A percentile compares a stretch with the other conserved stretches of the same genome.
These are phyloP conservation scores for Microstroma glucosiphilum DNA, from an alignment of 1,284 basidiomycete genomes.

Conservation along the genomic window DNA sequence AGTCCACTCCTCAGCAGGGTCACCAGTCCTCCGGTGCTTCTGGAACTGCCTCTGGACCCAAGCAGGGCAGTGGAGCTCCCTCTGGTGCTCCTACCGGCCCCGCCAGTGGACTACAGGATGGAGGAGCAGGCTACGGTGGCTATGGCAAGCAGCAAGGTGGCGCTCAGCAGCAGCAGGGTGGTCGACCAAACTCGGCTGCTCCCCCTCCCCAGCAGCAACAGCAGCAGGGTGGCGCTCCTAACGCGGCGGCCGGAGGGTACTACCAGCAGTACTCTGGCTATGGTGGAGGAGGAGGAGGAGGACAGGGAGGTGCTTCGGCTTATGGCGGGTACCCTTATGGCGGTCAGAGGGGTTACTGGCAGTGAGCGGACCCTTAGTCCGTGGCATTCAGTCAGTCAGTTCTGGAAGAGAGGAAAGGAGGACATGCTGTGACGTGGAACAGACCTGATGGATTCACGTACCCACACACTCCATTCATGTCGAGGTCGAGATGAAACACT, in stretches of 20 bases:
- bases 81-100: not conserved
- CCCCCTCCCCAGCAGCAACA: not conserved
- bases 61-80: not conserved
- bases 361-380: not conserved
- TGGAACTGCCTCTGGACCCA: too few relatives aligned
- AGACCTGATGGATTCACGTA: too few relatives aligned
- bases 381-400: too few relatives aligned
- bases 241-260: not conserved
- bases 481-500: too few relatives aligned
- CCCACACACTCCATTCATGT: too few relatives aligned
- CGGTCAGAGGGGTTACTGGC: not conserved
- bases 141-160: not conserved
- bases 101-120: not conserved
- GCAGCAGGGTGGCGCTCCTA: not conserved
- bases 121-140: not conserved
- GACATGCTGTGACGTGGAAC: too few relatives aligned
- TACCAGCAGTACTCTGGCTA: constrained; percentile 5
- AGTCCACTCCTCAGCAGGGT: constrained; percentile 27
- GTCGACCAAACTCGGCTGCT: not conserved
- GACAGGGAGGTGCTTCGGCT: not conserved
- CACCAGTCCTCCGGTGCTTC: constrained; percentile 6
- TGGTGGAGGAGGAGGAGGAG: not conserved
- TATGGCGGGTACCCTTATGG: constrained; percentile 3
- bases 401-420: too few relatives aligned
- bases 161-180: not conserved